Base-by-base conservation (phyloP, 1,139 yeast species). In the Kluyveromyces sp. region DNA sequence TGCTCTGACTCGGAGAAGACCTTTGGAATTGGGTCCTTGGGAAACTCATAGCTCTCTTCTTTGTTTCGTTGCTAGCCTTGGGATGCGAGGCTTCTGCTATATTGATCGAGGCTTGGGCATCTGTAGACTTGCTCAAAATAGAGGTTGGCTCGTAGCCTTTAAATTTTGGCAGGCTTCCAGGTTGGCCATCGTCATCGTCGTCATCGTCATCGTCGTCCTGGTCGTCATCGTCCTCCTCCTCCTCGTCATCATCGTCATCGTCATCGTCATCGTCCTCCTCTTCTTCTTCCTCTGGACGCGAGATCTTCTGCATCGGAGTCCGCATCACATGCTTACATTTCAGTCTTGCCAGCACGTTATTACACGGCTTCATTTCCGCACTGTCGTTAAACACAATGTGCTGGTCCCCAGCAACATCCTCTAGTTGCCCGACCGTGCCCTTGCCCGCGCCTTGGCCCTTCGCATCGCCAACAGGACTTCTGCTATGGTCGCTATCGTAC, bases 11-110 rank as follows among this genome's bases (percentile, higher is more conserved):
- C 26, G 7, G 39, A 41, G 21, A 35, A n/a, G 7, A 36, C 47
- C 33, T 36, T 45, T 3, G 47, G 47, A 5, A 40, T 15, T 25
- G 47, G 47, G 47, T 45, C 33, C 47, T 39, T 6, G 43, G 43
- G 7, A 45, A 25, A n/a, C 41, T 36, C 34, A 33, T 34, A 4
- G 34, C 6, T 21, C 41, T 28, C 5, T 10, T 7, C n/a, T 38
- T 38, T 4, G 34, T 28, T 8, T 10, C 7, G 25, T 7, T 26
- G 6, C 15, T 5, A 7, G 4, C 7, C 10, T 6, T 10, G 25
- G 34, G 41, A 27, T 28, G 41, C 7, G 27, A 30, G 15, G 26
- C 8, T 7, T 37, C 39, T 21, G 31, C 6, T 5, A 37, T 37
- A 31, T 8, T 10, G 4, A 37, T 37, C 8, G 30, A 28, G 7